Evolutionary conservation across 306 rosid genomes (phyloP), one percentile per base, ranked within the genome.

Genomic region (Glycine soja): DNA sequence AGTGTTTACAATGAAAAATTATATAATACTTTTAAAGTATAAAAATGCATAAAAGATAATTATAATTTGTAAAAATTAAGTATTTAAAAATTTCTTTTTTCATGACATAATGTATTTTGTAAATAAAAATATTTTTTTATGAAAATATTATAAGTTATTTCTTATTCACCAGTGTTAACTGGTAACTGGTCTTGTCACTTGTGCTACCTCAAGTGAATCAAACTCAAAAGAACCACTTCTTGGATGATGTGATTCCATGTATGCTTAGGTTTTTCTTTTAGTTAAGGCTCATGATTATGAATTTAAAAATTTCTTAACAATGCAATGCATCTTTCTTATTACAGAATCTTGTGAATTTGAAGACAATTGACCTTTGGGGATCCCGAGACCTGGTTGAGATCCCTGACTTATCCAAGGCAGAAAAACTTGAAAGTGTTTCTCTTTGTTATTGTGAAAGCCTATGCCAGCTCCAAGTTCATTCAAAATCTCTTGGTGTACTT

Each of bases 371-470:
- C 42, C 66, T 59, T 10, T 59, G 40, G 66, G 66, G 66, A 9
- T 59, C 66, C n/a, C 66, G 40, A 59, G 15, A 59, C 19, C 14
- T 59, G 15, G 10, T 50, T 14, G 74, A 72, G 73, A 19, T 80
- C 7, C 84, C 84, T 61, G 56, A 80, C 64, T 72, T 80, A 24
- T 58, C 84, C 3, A 38, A 4, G 13, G 78, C 84, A 0, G 34
- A 52, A 42, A 78, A 78, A 18, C 82, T 78, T 19, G 12, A 19
- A 67, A 3, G 0, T 0, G 1, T 78, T 18, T 1, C 0, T 67
- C 82, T 78, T 6, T 0, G 1, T 0, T 5, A 8, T 14, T 80
- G 84, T 50, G n/a, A 62, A 47, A 72, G 67, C 16, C 12, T 72
- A 45, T 4, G 48, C 10, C 14, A 59, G 3, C 42, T 59, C n/a